These are phyloP conservation scores for Cyclospora cayetanensis DNA, from an alignment of 169 alveolate species.

Conservation along the genomic window DNA sequence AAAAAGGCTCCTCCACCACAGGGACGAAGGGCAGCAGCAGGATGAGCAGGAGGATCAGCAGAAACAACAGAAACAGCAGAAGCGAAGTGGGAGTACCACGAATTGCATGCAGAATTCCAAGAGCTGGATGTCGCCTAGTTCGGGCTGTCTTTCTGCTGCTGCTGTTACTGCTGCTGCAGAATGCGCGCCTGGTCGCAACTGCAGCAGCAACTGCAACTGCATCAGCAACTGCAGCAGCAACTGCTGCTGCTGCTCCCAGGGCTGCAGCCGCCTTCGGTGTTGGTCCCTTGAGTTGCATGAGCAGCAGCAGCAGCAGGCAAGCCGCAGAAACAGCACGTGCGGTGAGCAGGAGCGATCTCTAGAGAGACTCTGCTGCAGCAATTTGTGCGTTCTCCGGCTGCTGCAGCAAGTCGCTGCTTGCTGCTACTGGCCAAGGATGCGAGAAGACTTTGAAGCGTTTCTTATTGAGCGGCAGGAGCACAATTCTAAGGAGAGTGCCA, in stretches of 20 bases:
- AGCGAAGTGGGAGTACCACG: neutral
- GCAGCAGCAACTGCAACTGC: constrained; percentile 27
- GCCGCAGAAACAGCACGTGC: constrained; percentile 25
- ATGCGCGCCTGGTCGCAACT: neutral
- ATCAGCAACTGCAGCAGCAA: constrained; percentile 23
- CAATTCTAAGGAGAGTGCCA: too few relatives aligned
- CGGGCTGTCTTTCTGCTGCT: neutral
- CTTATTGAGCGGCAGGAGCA: too few relatives aligned
- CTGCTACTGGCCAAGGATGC: constrained; percentile 54
- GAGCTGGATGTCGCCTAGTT: neutral
- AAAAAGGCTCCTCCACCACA: too few relatives aligned
- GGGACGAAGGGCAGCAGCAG: too few relatives aligned
- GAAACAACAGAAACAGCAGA: neutral
- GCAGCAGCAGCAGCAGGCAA: constrained; percentile 48
- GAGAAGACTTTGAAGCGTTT: neutral
- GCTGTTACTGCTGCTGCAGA: constrained; percentile 31
- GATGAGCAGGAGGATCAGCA: neutral
- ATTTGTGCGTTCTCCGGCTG: constrained; percentile 33
- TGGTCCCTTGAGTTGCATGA: neutral
- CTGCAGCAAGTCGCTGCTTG: constrained; percentile 47
- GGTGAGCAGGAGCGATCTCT: neutral
- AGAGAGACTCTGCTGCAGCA: constrained; percentile 33
- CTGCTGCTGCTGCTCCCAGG: constrained; percentile 20
- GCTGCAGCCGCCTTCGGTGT: neutral
- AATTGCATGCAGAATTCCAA: neutral